A percentile compares a stretch with the other conserved stretches of the same genome.
phyloP scores from a whole-genome alignment of 345 rosid genomes.

The Syzygium aromaticum region DNA sequence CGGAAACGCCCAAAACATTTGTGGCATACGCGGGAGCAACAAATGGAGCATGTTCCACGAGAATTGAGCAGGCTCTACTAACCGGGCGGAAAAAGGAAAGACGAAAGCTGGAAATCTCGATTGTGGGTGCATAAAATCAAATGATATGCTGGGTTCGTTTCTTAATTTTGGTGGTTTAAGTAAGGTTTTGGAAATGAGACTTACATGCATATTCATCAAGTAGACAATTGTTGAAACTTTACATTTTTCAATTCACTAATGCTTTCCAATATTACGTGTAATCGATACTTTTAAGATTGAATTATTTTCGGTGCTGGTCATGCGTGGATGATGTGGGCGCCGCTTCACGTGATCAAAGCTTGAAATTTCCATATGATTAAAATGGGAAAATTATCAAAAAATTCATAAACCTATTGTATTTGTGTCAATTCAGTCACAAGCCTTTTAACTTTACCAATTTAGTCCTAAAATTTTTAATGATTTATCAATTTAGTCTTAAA shows the following conservation, averaged over 20 bases:
- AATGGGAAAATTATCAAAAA: accelerated
- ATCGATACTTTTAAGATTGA: not conserved
- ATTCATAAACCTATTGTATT: accelerated
- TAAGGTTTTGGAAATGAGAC: not conserved
- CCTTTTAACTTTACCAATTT: too few relatives aligned
- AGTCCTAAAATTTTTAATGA: too few relatives aligned
- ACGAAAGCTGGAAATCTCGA: not conserved
- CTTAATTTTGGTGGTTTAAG: not conserved
- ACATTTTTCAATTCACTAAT: not conserved
- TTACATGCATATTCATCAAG: not conserved
- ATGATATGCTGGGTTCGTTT: not conserved
- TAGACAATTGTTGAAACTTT: not conserved
- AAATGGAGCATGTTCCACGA: too few relatives aligned
- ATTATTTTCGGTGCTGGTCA: accelerated
- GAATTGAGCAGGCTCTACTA: not conserved
- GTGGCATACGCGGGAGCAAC: too few relatives aligned
- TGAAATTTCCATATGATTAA: not conserved
- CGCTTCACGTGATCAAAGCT: accelerated
- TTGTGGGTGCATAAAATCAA: not conserved
- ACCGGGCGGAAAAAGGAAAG: not conserved
- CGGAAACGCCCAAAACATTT: not conserved
- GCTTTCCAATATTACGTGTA: accelerated
- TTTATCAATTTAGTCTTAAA: too few relatives aligned
- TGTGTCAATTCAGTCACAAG: not conserved
- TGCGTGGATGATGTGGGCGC: not conserved